A percentile compares a stretch with the other conserved stretches of the same genome.
phyloP scores from a whole-genome alignment of 129 eudicot genomes.

The Centella asiatica region DNA sequence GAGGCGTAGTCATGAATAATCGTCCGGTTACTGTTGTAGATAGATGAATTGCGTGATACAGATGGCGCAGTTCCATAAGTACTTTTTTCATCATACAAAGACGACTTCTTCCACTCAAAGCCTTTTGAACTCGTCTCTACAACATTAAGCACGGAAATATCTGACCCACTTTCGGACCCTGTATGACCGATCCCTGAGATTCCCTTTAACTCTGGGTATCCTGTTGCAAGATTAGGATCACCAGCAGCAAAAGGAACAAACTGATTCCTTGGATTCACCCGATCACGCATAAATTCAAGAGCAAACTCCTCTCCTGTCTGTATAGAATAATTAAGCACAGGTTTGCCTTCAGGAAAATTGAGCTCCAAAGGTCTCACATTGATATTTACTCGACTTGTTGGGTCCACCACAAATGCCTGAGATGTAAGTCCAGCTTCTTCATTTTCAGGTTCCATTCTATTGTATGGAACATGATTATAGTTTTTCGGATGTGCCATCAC shows the following conservation, averaged over 20 bases:
- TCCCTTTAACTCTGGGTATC: slow-evolving; percentile 58
- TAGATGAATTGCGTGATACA: slow-evolving; percentile 23
- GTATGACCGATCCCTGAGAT: slow-evolving; percentile 56
- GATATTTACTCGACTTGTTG: slow-evolving; percentile 28
- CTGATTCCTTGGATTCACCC: slow-evolving; percentile 62
- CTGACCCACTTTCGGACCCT: slow-evolving; percentile 71
- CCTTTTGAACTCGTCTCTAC: slow-evolving; percentile 41
- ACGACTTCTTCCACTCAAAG: slow-evolving; percentile 37
- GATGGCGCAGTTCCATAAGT: slow-evolving; percentile 40
- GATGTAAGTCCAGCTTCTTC: slow-evolving; percentile 42
- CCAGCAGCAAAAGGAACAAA: slow-evolving; percentile 32
- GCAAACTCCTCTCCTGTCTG: slow-evolving; percentile 97
- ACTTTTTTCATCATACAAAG: slow-evolving; percentile 26
- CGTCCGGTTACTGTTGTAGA: slow-evolving; percentile 18
- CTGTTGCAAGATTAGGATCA: slow-evolving; percentile 43
- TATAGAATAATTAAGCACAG: slow-evolving; percentile 67
- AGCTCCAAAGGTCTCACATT: slow-evolving; percentile 36
- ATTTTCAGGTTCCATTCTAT: slow-evolving; percentile 26
- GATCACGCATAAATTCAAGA: slow-evolving; percentile 87
- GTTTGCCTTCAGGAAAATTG: slow-evolving; percentile 39
- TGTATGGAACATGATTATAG: slow-evolving; percentile 35
- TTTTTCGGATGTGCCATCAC: slow-evolving; percentile 59
- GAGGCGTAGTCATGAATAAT: slow-evolving; percentile 31
- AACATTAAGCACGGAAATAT: slow-evolving; percentile 40
- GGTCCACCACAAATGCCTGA: slow-evolving; percentile 42